Percentiles rank a stretch among this genome's conserved stretches.
phyloP scores from a whole-genome alignment of 495 filamentous ascomycete genomes.

The Staphylotrichum longicolle region DNA sequence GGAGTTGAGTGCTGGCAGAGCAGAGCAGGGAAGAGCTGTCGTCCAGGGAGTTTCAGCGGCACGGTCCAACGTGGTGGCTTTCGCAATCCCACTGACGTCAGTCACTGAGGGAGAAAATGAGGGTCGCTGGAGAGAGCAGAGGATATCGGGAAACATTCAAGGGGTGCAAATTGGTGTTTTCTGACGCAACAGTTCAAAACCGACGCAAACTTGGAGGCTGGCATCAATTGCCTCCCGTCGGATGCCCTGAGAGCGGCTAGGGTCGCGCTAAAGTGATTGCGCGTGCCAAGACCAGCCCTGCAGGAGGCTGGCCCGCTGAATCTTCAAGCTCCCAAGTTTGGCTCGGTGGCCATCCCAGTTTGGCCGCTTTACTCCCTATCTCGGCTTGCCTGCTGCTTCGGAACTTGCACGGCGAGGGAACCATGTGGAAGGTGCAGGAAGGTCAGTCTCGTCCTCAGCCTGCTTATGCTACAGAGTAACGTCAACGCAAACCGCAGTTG shows the following conservation, averaged over 20 bases:
- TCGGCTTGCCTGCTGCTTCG: no score
- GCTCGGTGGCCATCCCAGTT: no score
- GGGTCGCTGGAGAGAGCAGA: neutral
- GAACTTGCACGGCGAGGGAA: no score
- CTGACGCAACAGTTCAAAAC: neutral
- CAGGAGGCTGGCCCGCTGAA: neutral
- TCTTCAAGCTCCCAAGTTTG: neutral
- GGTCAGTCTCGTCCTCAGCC: no score
- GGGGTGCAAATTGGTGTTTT: neutral
- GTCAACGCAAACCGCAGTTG: no score
- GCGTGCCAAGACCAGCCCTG: slow-evolving; percentile 16
- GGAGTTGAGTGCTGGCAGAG: neutral
- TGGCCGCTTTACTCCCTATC: no score
- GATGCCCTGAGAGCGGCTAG: neutral
- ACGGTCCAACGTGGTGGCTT: neutral
- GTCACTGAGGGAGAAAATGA: neutral
- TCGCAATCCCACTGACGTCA: neutral
- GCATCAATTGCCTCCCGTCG: neutral
- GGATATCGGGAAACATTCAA: neutral
- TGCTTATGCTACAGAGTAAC: no score
- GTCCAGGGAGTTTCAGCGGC: neutral
- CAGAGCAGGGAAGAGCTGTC: neutral
- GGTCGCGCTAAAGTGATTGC: slow-evolving; percentile 15
- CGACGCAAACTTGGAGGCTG: slow-evolving; percentile 2
- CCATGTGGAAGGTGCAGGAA: no score